Percentiles rank a stretch among this genome's conserved stretches.
These are phyloP conservation scores for Salix dunnii DNA, from an alignment of 345 rosid genomes.

Conservation along the genomic window DNA sequence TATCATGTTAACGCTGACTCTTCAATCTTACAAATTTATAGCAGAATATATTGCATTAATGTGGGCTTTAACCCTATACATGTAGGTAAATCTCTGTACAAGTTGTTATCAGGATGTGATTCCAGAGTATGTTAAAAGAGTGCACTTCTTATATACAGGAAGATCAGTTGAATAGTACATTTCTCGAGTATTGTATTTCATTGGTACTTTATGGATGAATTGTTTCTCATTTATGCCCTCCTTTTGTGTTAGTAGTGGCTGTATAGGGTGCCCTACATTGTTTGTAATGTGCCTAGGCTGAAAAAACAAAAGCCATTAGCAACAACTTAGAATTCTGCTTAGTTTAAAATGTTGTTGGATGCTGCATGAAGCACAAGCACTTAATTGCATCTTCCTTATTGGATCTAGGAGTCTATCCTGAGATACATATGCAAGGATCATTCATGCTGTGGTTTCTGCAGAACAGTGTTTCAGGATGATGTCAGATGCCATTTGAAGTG, in stretches of 20 bases:
- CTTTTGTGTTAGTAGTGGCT: not conserved
- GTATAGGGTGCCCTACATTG: not conserved
- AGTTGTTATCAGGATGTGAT: not conserved
- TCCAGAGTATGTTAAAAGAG: not conserved
- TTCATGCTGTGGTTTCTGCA: not conserved
- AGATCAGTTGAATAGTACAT: not conserved
- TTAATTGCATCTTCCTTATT: not conserved
- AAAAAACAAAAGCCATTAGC: not conserved
- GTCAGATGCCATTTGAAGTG: not conserved
- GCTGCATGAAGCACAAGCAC: not conserved
- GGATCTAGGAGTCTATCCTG: not conserved
- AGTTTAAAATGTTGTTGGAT: not conserved
- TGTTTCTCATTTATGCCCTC: not conserved
- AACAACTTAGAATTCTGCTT: not conserved
- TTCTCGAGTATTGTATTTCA: not conserved
- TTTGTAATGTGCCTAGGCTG: not conserved
- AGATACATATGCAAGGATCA: not conserved
- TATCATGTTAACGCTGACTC: not conserved
- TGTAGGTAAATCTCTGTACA: not conserved
- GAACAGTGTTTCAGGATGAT: not conserved
- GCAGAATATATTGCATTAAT: not conserved
- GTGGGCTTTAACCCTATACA: not conserved
- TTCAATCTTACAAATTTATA: not conserved
- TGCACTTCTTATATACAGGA: not conserved
- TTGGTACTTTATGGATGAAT: not conserved